Evolutionary conservation across 106 monocot genomes (phyloP), one percentile per base, ranked within the genome.

Genomic region (Cymbidium sinense): DNA sequence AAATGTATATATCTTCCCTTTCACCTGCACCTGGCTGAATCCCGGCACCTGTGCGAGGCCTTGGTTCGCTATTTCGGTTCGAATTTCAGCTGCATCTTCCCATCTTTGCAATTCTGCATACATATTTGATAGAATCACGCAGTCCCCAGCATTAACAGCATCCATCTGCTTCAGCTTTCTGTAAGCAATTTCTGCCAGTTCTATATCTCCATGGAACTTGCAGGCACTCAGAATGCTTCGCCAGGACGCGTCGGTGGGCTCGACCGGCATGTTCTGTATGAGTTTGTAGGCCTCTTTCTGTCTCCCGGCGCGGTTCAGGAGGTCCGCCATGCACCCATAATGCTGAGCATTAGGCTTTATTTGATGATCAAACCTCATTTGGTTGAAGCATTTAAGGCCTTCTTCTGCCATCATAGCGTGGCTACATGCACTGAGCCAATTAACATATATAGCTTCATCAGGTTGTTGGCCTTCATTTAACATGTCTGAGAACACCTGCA

Each of bases 241-340:
- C 93, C 92, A 93, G 18, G 88, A 69, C 4, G 50, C 54, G 37
- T 86, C 85, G 9, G 87, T 78, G 13, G 81, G 88, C 39, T 81
- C 82, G 72, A 77, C 75, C 5, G 86, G 92, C 93, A 90, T 87
- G 50, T 18, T 80, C 19, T 36, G 9, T 23, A 92, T 88, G 18
- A 90, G 54, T 52, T 85, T 77, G 34, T 80, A 62, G 7, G 92
- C 90, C 37, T 95, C 83, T 25, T 82, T 70, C 19, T 89, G 78
- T 80, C 79, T 86, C 11, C 93, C 95, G 0, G 81, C 83, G 0
- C 88, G 84, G 15, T 76, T 83, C 82, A 95, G 64, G 9, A 93
- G 85, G 69, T 90, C 90, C 29, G 93, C 90, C 80, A 95, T 81
- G 79, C 95, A 93, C n/a, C 88, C 86, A 39, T 95, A 95, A 29